Percentiles rank a stretch among this genome's conserved stretches.
Conservation (phyloP, 2,329 filamentous ascomycete genomes). For the Pseudogymnoascus destructans region DNA sequence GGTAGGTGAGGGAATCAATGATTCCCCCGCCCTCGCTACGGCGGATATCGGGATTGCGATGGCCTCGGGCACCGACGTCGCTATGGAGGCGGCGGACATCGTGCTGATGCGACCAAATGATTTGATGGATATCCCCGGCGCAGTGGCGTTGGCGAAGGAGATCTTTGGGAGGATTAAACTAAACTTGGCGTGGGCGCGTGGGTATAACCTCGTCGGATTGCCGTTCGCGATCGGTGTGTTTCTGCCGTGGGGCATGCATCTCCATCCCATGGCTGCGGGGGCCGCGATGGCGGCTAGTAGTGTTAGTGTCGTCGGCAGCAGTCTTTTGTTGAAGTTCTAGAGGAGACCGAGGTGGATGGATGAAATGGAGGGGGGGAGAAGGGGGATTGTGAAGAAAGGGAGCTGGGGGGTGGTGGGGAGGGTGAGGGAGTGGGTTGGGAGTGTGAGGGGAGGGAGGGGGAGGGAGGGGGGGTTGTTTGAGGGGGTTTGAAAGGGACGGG, state of each 20-base stretch:
- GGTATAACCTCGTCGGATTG: slow-evolving; percentile 83
- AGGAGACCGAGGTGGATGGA: slow-evolving; percentile 77
- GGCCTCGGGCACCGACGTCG: slow-evolving; percentile 84
- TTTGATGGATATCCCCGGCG: slow-evolving; percentile 82
- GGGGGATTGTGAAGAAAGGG: slow-evolving; percentile 29
- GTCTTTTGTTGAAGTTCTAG: slow-evolving; percentile 78
- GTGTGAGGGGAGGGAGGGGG: slow-evolving; percentile 27
- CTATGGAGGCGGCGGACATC: slow-evolving; percentile 92
- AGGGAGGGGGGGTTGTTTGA: slow-evolving; percentile 20
- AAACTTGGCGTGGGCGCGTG: slow-evolving; percentile 82
- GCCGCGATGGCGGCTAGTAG: slow-evolving; percentile 87
- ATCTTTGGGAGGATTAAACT: slow-evolving; percentile 92
- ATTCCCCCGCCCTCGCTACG: slow-evolving; percentile 86
- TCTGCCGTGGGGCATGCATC: slow-evolving; percentile 71
- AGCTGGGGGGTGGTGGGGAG: slow-evolving; percentile 30
- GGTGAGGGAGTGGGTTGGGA: slow-evolving; percentile 30
- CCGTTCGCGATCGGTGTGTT: slow-evolving; percentile 97
- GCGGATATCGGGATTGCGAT: slow-evolving; percentile 90
- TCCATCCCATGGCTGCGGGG: slow-evolving; percentile 89
- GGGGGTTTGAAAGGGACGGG: no score
- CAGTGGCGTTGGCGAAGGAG: slow-evolving; percentile 64
- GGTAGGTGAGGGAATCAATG: slow-evolving; percentile 98
- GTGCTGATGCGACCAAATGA: slow-evolving; percentile 94
- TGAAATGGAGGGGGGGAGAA: slow-evolving; percentile 50
- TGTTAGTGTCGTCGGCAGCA: slow-evolving; percentile 78